Evolutionary conservation across 108 stramenopile species (phyloP).

Genomic region (Licmophora abbreviata): DNA sequence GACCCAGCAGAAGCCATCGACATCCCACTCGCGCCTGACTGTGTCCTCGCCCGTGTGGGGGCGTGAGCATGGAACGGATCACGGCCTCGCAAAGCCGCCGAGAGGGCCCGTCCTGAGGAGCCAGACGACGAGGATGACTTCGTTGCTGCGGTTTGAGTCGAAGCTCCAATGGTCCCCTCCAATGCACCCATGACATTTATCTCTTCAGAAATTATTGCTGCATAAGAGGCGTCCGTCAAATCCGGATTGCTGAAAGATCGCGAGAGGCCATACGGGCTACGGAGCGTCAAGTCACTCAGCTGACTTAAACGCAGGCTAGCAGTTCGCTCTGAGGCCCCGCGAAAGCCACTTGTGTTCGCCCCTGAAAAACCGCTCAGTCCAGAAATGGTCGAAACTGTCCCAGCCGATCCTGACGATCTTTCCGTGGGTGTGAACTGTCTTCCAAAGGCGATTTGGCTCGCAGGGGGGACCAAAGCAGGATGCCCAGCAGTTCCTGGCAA

Average conservation of each 20-base stretch:
- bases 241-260: slow-evolving; percentile 1
- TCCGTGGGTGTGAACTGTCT: not conserved
- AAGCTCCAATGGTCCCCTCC: not conserved
- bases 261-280: not conserved
- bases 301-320: not conserved
- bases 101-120: no score
- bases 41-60: not conserved
- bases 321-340: not conserved
- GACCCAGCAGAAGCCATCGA: no score
- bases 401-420: not conserved
- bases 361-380: not conserved
- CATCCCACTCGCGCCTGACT: no score
- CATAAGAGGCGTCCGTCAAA: slow-evolving; percentile 1
- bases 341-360: not conserved
- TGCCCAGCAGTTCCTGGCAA: not conserved
- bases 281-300: not conserved
- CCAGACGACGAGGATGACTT: no score
- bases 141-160: not conserved
- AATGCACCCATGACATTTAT: not conserved
- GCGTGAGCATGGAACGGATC: not conserved
- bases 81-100: no score
- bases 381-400: not conserved
- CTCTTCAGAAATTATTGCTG: not conserved
- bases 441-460: not conserved
- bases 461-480: no score